Evolutionary conservation across 495 filamentous ascomycete genomes (phyloP).

Genomic region (Bacidia gigantensis): DNA sequence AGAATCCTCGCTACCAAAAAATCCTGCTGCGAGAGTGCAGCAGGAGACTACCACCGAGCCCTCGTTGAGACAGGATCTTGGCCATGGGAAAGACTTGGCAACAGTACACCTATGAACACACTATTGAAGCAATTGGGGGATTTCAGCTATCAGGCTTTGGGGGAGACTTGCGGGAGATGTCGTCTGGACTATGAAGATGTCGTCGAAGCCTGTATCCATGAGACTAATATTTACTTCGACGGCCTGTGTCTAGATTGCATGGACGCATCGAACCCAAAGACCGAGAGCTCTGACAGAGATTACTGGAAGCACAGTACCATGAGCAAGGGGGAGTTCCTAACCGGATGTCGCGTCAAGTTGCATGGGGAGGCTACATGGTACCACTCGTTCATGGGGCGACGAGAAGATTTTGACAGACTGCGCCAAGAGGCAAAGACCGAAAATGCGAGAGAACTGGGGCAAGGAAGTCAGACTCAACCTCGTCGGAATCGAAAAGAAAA

Average conservation of each 20-base stretch:
- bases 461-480: no score
- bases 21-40: constrained; percentile 6
- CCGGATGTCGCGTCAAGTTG: constrained; percentile 5
- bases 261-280: constrained; percentile 16
- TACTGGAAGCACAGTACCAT: constrained; percentile 17
- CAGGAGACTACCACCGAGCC: constrained; percentile 8
- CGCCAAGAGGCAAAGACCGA: no score
- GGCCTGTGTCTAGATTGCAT: constrained; percentile 23
- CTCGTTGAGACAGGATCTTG: constrained; percentile 5
- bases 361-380: constrained; percentile 21
- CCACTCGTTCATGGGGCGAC: constrained; percentile 16
- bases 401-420: constrained; percentile 9
- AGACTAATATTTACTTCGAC: constrained; percentile 13
- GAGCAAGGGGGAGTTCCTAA: constrained; percentile 9
- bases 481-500: no score
- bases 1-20: neutral
- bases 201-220: neutral
- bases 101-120: neutral
- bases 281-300: constrained; percentile 10
- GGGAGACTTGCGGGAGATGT: constrained; percentile 2
- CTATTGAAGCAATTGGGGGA: constrained; percentile 2
- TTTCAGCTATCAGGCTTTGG: constrained; percentile 4
- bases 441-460: no score
- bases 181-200: constrained; percentile 1
- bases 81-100: constrained; percentile 10